Evolutionary conservation across 208 protist genomes (phyloP), one percentile per base, ranked within the genome.

Genomic region (Wallacemonas rigidus): DNA sequence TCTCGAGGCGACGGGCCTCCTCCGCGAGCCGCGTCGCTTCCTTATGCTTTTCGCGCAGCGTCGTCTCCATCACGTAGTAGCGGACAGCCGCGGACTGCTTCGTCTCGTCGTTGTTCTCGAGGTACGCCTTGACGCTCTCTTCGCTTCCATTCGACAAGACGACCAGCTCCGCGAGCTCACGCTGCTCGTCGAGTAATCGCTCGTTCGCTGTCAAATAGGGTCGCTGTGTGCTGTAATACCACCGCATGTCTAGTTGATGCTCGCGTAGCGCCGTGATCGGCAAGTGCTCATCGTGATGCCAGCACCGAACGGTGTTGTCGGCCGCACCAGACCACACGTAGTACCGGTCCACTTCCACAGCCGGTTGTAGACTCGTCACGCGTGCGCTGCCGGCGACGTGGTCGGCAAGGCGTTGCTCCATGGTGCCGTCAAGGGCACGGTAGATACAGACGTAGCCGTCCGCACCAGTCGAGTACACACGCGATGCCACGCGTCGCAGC

Each of bases 281-380:
- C 35, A 83, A 56, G 65, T 92, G 79, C 63, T 96, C 92, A 68
- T 96, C 92, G 76, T 96, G 88, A 79, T 94, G 92, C 89, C 89
- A 93, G 73, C 89, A 94, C 14, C 83, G 85, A 43, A 96, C 80
- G 14, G 77, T 83, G 67, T 89, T 88, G 71, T 94, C 88, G 3
- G 83, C 82, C 15, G 76, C 67, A 5, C 80, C 81, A 1, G 85
- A 90, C 91, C 91, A 95, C 56, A 94, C 68, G 69, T 79, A 88
- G 76, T 91, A 88, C 38, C 91, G 88, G 72, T 89, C 71, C 17
- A 90, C 81, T 68, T 94, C 85, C 39, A 84, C 83, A 15, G 81
- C 79, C 47, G 87, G 91, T 17, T 79, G 64, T 38, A 95, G 57
- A 9, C 76, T 74, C 53, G 74, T 71, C 50, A 92, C 75, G 41